Conservation (phyloP, 2,329 filamentous ascomycete genomes). For the Myriangium duriaei region DNA sequence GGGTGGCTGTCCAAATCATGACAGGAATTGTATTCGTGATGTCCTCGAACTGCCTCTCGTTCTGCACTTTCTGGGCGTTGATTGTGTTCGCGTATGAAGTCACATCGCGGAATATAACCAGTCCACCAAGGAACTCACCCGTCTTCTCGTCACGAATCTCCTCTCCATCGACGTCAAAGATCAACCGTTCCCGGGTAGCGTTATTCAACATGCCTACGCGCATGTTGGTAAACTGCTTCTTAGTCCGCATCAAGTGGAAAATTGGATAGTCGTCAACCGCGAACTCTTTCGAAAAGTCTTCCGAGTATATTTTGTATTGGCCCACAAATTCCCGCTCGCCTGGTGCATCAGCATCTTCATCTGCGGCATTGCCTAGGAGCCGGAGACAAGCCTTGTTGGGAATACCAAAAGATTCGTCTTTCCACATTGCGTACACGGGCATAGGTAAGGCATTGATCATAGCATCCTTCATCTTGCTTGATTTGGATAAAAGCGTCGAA, state of each 20-base stretch:
- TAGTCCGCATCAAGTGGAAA: slow-evolving; percentile 48
- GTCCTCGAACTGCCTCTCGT: slow-evolving; percentile 60
- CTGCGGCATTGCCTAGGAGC: slow-evolving; percentile 25
- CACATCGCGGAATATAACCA: slow-evolving; percentile 60
- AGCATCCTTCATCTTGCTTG: slow-evolving; percentile 63
- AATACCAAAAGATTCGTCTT: slow-evolving; percentile 60
- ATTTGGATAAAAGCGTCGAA: slow-evolving; percentile 56
- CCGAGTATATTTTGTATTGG: slow-evolving; percentile 50
- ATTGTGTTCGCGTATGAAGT: slow-evolving; percentile 59
- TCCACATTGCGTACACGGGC: slow-evolving; percentile 70
- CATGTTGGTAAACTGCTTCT: slow-evolving; percentile 45
- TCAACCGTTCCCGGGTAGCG: slow-evolving; percentile 38
- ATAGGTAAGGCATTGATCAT: slow-evolving; percentile 62
- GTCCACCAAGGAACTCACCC: slow-evolving; percentile 60
- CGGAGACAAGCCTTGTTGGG: slow-evolving; percentile 53
- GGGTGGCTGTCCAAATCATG: slow-evolving; percentile 58
- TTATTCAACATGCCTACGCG: slow-evolving; percentile 53
- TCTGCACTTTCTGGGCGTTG: slow-evolving; percentile 53
- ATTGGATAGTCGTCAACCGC: slow-evolving; percentile 54
- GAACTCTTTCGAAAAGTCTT: slow-evolving; percentile 51
- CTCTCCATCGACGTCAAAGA: slow-evolving; percentile 57
- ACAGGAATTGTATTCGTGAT: slow-evolving; percentile 54
- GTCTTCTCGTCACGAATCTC: slow-evolving; percentile 53
- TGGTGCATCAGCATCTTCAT: slow-evolving; percentile 23
- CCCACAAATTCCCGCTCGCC: slow-evolving; percentile 41